These are phyloP conservation scores for Leccinum fuscescens DNA, from an alignment of 1,284 basidiomycete species.

Conservation along the genomic window DNA sequence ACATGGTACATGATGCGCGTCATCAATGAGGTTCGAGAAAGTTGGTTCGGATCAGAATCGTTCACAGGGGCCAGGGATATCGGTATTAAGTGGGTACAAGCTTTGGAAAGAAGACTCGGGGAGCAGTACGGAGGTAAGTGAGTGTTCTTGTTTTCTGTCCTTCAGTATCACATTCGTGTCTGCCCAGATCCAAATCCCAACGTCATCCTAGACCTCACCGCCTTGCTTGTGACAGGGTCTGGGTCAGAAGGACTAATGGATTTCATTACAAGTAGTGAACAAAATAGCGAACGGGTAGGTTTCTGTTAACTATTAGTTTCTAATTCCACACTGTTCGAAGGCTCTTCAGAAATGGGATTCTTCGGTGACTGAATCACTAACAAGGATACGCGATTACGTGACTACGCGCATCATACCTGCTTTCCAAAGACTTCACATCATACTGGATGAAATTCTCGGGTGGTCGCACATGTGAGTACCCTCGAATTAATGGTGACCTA, in stretches of 20 bases:
- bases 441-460: slow-evolving; percentile 72
- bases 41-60: slow-evolving; percentile 70
- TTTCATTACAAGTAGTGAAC: slow-evolving; percentile 72
- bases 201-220: slow-evolving; percentile 69
- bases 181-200: slow-evolving; percentile 53
- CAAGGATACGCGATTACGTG: slow-evolving; percentile 68
- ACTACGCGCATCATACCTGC: slow-evolving; percentile 70
- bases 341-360: slow-evolving; percentile 78
- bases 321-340: slow-evolving; percentile 39
- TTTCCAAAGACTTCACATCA: slow-evolving; percentile 68
- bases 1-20: slow-evolving; percentile 67
- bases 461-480: slow-evolving; percentile 69
- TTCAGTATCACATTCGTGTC: slow-evolving; percentile 10
- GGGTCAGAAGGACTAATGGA: slow-evolving; percentile 66
- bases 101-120: slow-evolving; percentile 59
- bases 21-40: slow-evolving; percentile 64
- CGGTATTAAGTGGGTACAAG: slow-evolving; percentile 70
- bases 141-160: slow-evolving; percentile 24
- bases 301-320: slow-evolving; percentile 15
- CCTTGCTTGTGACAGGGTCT: slow-evolving; percentile 66
- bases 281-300: slow-evolving; percentile 75
- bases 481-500: slow-evolving; percentile 9
- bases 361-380: slow-evolving; percentile 64
- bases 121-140: slow-evolving; percentile 62
- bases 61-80: slow-evolving; percentile 64